phyloP scores from a whole-genome alignment of 129 eudicot genomes.

The Calendula officinalis region DNA sequence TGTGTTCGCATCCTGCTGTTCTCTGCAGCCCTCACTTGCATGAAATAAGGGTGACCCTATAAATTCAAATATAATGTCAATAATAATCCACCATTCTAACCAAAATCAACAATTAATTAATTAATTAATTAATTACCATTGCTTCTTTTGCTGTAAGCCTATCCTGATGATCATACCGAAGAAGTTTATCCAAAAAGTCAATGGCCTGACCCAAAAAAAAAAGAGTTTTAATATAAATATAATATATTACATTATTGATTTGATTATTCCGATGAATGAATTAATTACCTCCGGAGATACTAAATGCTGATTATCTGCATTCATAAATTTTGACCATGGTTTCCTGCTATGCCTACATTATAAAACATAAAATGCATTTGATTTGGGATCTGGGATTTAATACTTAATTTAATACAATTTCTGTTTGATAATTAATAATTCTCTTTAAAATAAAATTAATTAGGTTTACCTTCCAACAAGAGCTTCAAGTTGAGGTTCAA shows the following conservation, averaged over 20 bases:
- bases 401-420: background rate
- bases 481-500: conserved; percentile 96
- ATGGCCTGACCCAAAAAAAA: conserved; percentile 51
- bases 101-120: background rate
- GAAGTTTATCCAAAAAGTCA: conserved; percentile 95
- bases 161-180: conserved; percentile 95
- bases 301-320: conserved; percentile 92
- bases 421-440: background rate
- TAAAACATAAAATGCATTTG: background rate
- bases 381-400: background rate
- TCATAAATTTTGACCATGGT: conserved; percentile 91
- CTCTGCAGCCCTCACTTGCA: conserved; percentile 93
- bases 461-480: conserved; percentile 85
- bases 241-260: conserved; percentile 1
- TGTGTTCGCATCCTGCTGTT: conserved; percentile 84
- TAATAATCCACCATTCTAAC: background rate
- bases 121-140: conserved; percentile 52
- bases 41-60: conserved; percentile 89
- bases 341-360: conserved; percentile 87
- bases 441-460: no score
- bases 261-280: no score
- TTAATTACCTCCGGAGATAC: conserved; percentile 75
- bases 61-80: background rate
- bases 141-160: conserved; percentile 98
- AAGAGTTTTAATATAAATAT: conserved; percentile 1